Conservation (phyloP, 441 rosid species). For the Bocquillonia castaneifolia region DNA sequence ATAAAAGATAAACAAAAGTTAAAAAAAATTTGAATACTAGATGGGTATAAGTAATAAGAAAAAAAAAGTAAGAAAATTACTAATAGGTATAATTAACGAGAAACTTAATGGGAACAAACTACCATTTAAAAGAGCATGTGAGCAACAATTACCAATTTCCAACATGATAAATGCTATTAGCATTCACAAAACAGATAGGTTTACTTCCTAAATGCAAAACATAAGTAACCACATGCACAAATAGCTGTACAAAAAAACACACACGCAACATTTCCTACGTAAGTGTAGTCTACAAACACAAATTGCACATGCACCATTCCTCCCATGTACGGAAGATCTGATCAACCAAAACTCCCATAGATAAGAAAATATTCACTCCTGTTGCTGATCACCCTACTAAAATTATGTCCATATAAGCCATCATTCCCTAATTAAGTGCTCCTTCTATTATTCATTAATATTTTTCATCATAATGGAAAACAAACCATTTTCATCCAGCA, state of each 20-base stretch:
- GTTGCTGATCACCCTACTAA: not conserved
- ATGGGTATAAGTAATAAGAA: no score
- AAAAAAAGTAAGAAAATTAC: not conserved
- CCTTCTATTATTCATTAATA: not conserved
- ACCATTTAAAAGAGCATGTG: not conserved
- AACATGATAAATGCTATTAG: not conserved
- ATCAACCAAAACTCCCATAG: slow-evolving; percentile 1
- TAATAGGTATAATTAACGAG: not conserved
- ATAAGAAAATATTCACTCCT: not conserved
- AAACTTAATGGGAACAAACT: slow-evolving; percentile 14
- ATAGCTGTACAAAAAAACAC: not conserved
- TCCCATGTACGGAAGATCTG: not conserved
- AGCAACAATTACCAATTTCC: not conserved
- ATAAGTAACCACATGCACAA: not conserved
- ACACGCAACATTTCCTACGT: not conserved
- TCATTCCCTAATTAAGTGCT: not conserved
- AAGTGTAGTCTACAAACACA: not conserved
- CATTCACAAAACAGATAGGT: not conserved
- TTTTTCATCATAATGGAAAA: not conserved
- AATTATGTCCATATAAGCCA: not conserved
- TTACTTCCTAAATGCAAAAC: not conserved
- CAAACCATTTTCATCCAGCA: not conserved
- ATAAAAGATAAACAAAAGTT: slow-evolving; percentile 5
- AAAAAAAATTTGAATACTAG: not conserved
- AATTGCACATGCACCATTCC: not conserved